Percentiles rank a stretch among this genome's conserved stretches.
Conservation (phyloP, 176 grass and related monocot genomes). For the Phyllostachys edulis region DNA sequence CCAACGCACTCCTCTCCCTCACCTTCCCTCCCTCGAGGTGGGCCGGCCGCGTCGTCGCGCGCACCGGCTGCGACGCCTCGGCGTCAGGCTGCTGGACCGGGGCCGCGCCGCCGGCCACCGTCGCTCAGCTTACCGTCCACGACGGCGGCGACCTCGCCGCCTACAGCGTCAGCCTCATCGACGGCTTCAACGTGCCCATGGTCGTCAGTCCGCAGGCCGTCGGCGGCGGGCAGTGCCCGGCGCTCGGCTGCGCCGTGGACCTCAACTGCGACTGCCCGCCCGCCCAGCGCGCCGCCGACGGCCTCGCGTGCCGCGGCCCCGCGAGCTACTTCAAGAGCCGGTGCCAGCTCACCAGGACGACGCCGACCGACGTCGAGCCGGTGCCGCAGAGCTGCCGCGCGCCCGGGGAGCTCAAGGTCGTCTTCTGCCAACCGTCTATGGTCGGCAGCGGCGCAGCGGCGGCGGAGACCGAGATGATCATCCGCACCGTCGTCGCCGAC, state of each 20-base stretch:
- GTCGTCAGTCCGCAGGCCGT: constrained; percentile 40
- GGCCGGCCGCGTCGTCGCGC: constrained; percentile 41
- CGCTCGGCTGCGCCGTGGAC: constrained; percentile 37
- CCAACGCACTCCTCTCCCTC: constrained; percentile 38
- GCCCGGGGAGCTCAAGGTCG: constrained; percentile 52
- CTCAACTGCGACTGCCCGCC: constrained; percentile 46
- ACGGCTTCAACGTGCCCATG: constrained; percentile 62
- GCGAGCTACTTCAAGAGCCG: constrained; percentile 32
- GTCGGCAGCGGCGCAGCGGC: background rate
- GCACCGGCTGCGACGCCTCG: constrained; percentile 42
- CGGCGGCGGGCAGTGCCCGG: constrained; percentile 8
- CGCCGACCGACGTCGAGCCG: constrained; percentile 44
- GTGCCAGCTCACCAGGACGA: constrained; percentile 44
- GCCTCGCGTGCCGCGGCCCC: constrained; percentile 33
- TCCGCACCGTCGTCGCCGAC: constrained; percentile 35
- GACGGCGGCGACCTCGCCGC: constrained; percentile 27
- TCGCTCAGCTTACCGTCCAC: constrained; percentile 37
- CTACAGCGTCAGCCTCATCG: constrained; percentile 50
- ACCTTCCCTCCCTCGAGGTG: constrained; percentile 32
- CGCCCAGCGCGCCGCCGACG: constrained; percentile 17
- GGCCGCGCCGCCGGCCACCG: constrained; percentile 24
- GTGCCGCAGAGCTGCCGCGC: constrained; percentile 51
- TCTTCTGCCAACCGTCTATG: constrained; percentile 43
- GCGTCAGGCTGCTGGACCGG: constrained; percentile 37
- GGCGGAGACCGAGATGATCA: constrained; percentile 21